phyloP scores from a whole-genome alignment of 139 green algal species.

The Chlamydomonas urium region DNA sequence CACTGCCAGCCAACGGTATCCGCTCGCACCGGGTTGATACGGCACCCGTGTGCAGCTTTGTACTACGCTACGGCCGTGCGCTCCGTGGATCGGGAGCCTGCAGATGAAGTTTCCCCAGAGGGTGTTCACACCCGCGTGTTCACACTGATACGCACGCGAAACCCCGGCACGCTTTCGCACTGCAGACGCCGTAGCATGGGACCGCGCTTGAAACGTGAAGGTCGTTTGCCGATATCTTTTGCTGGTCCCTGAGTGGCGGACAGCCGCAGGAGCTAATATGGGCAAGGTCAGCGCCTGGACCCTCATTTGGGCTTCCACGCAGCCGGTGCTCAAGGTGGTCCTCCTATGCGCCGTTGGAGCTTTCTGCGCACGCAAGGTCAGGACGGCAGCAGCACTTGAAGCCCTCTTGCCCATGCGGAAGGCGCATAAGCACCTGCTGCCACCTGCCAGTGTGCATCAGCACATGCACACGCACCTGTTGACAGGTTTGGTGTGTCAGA shows the following conservation, averaged over 20 bases:
- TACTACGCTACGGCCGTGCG: too few species aligned
- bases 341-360: not conserved
- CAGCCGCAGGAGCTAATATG: not conserved
- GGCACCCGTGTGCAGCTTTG: too few species aligned
- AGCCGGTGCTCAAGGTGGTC: constrained; percentile 8
- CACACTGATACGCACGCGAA: too few species aligned
- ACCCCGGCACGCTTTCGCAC: too few species aligned
- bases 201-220: too few species aligned
- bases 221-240: not conserved
- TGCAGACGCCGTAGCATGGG: too few species aligned
- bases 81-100: too few species aligned
- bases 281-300: not conserved
- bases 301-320: not conserved
- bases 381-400: not conserved
- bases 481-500: not conserved
- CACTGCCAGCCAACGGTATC: too few species aligned
- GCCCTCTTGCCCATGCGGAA: not conserved
- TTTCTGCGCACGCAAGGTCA: constrained; percentile 4
- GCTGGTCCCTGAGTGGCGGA: not conserved
- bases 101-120: not conserved
- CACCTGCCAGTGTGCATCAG: too few species aligned
- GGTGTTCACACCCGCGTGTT: not conserved
- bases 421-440: not conserved
- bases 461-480: not conserved
- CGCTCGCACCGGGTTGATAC: too few species aligned